A percentile compares a stretch with the other conserved stretches of the same genome.
phyloP scores from a whole-genome alignment of 2,329 filamentous ascomycete genomes.

The Cladorrhinum sp. region DNA sequence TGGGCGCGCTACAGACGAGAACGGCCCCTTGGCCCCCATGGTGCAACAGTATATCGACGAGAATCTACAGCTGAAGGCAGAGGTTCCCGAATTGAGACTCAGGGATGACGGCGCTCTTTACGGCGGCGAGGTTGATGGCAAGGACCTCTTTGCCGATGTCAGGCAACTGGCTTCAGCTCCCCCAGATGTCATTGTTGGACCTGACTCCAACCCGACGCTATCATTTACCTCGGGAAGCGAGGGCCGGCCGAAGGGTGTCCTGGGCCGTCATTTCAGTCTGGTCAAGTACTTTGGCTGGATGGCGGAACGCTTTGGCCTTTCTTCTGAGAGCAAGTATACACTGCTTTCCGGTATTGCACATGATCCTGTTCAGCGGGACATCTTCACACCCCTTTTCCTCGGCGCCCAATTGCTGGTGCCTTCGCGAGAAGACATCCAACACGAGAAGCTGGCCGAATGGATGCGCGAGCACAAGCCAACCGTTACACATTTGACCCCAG shows the following conservation, averaged over 20 bases:
- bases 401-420: constrained; percentile 78
- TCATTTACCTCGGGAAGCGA: constrained; percentile 62
- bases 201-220: constrained; percentile 77
- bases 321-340: constrained; percentile 71
- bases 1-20: constrained; percentile 67
- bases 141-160: constrained; percentile 62
- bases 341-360: constrained; percentile 84
- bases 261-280: constrained; percentile 81
- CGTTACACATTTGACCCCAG: constrained; percentile 86
- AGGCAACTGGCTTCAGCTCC: constrained; percentile 50
- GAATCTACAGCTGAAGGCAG: constrained; percentile 67
- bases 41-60: constrained; percentile 67
- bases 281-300: constrained; percentile 93
- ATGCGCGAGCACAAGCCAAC: constrained; percentile 71
- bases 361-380: constrained; percentile 67
- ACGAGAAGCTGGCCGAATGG: constrained; percentile 87
- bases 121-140: constrained; percentile 64
- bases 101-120: constrained; percentile 65
- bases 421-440: constrained; percentile 76
- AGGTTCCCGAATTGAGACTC: constrained; percentile 71
- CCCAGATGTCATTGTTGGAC: constrained; percentile 75
- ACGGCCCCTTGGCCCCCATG: constrained; percentile 47
- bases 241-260: constrained; percentile 80
- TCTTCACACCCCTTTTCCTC: constrained; percentile 86
- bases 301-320: constrained; percentile 75